Evolutionary conservation across 75 land plant species (phyloP).

Genomic region (Pinus tabuliformis): DNA sequence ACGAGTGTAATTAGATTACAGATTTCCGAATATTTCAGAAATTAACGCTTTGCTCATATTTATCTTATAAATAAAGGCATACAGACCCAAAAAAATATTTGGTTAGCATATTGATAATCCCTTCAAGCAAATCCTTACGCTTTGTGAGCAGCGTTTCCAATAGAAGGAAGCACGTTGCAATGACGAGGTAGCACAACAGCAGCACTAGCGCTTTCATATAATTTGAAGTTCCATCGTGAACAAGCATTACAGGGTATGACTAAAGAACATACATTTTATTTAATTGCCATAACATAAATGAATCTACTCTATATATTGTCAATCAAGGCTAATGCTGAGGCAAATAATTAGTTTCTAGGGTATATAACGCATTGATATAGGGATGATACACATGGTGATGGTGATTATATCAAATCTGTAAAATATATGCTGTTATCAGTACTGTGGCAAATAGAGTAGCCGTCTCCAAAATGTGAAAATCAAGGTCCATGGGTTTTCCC

Average conservation of each 20-base stretch:
- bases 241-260: not conserved
- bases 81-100: too few relatives aligned
- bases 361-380: too few relatives aligned
- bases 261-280: not conserved
- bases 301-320: too few relatives aligned
- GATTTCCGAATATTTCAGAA: too few relatives aligned
- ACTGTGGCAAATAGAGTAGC: constrained; percentile 43
- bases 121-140: too few relatives aligned
- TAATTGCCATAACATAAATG: too few relatives aligned
- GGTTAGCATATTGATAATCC: too few relatives aligned
- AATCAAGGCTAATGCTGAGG: too few relatives aligned
- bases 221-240: constrained; percentile 76
- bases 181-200: constrained; percentile 56
- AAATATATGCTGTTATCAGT: constrained; percentile 40
- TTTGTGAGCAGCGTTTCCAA: constrained; percentile 16
- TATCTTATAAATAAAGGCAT: too few relatives aligned
- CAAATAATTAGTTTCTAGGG: too few relatives aligned
- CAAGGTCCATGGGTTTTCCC: constrained; percentile 56
- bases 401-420: constrained; percentile 39
- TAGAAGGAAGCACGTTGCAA: constrained; percentile 55
- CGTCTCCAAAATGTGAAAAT: constrained; percentile 52
- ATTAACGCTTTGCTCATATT: too few relatives aligned
- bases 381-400: not conserved
- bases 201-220: constrained; percentile 68
- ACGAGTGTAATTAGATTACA: too few relatives aligned